Percentiles rank a stretch among this genome's conserved stretches.
Conservation (phyloP, 768 basidiomycete genomes). For the Austroboletus festivus region DNA sequence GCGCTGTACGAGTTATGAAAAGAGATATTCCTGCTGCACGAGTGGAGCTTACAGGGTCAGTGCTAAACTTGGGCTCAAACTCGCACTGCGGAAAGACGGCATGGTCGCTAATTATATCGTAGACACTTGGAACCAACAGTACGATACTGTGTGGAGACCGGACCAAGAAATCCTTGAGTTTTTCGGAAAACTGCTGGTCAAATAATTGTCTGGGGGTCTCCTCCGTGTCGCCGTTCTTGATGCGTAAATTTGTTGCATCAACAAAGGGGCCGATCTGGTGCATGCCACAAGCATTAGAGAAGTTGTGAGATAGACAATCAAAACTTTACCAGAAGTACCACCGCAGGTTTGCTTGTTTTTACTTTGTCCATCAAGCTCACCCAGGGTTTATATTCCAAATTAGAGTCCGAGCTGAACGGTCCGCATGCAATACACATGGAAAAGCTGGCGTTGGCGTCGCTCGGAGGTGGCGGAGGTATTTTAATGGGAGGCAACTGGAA, state of each 20-base stretch:
- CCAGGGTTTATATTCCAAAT: slow-evolving; percentile 76
- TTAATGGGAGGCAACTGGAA: slow-evolving; percentile 62
- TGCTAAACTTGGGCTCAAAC: slow-evolving; percentile 40
- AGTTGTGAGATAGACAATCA: not conserved
- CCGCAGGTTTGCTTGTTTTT: slow-evolving; percentile 64
- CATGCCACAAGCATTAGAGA: not conserved
- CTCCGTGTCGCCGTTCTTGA: slow-evolving; percentile 74
- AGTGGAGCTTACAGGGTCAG: slow-evolving; percentile 48
- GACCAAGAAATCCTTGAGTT: slow-evolving; percentile 55
- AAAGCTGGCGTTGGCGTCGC: slow-evolving; percentile 43
- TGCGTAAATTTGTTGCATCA: slow-evolving; percentile 68
- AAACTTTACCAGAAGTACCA: slow-evolving; percentile 73
- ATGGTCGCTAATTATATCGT: slow-evolving; percentile 78
- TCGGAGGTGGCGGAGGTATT: slow-evolving; percentile 38
- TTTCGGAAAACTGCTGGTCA: slow-evolving; percentile 54
- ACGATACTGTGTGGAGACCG: slow-evolving; percentile 64
- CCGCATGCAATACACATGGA: slow-evolving; percentile 76
- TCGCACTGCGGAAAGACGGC: slow-evolving; percentile 83
- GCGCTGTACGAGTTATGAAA: slow-evolving; percentile 44
- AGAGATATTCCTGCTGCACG: not conserved
- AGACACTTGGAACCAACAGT: slow-evolving; percentile 78
- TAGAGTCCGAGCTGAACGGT: slow-evolving; percentile 78
- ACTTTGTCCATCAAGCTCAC: slow-evolving; percentile 58
- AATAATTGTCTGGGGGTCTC: slow-evolving; percentile 67
- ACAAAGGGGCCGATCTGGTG: slow-evolving; percentile 88